Conservation (phyloP, 2,329 filamentous ascomycete species). For the Paecilomyces niveus region DNA sequence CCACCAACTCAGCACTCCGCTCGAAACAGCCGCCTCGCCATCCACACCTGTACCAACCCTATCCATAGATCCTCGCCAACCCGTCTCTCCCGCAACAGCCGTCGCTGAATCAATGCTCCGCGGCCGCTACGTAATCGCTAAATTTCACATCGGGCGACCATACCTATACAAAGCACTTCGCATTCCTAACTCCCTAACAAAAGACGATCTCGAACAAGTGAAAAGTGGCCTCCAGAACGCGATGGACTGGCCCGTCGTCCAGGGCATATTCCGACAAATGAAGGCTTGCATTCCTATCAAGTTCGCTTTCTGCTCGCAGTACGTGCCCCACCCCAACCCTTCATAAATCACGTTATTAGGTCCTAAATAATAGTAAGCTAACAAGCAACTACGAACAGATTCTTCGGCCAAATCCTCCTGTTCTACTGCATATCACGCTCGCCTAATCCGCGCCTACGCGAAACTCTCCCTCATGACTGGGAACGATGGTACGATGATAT, state of each 20-base stretch:
- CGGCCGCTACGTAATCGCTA: slow-evolving; percentile 30
- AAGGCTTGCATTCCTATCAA: slow-evolving; percentile 36
- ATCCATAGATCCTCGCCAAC: slow-evolving; percentile 12
- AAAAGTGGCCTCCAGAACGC: slow-evolving; percentile 31
- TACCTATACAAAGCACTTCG: slow-evolving; percentile 37
- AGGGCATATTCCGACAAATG: slow-evolving; percentile 34
- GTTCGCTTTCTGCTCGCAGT: slow-evolving; percentile 36
- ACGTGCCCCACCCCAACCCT: slow-evolving; percentile 3
- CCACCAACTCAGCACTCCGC: slow-evolving; percentile 13
- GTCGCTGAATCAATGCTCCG: slow-evolving; percentile 33
- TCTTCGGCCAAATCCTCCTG: slow-evolving; percentile 37
- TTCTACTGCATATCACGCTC: slow-evolving; percentile 37
- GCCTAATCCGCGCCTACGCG: slow-evolving; percentile 24
- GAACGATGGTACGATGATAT: slow-evolving; percentile 36
- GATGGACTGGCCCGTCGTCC: slow-evolving; percentile 35
- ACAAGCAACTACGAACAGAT: slow-evolving; percentile 12
- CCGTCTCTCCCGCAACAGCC: slow-evolving; percentile 26
- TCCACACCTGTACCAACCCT: slow-evolving; percentile 12
- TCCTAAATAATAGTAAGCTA: not conserved
- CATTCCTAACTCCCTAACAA: slow-evolving; percentile 27
- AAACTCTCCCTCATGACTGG: slow-evolving; percentile 31
- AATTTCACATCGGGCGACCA: slow-evolving; percentile 35
- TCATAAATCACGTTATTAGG: too few relatives aligned
- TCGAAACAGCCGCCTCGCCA: slow-evolving; percentile 11
- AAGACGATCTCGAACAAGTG: slow-evolving; percentile 34